Percentiles rank a stretch among this genome's conserved stretches.
phyloP scores from a whole-genome alignment of 371 early-diverging fungal species.

The Mucor irregularis region DNA sequence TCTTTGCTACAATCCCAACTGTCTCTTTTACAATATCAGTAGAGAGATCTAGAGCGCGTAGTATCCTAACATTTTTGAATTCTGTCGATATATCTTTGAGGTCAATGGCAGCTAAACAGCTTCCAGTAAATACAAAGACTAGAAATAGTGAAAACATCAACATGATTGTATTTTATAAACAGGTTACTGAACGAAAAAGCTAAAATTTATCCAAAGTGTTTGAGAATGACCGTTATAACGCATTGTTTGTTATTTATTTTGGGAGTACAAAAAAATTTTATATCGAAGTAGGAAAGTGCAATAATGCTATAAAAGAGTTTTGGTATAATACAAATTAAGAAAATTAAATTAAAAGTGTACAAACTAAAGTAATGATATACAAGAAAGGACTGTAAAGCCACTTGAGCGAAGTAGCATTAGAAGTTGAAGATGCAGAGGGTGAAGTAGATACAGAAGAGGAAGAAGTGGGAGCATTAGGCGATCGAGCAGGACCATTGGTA shows the following conservation, averaged over 20 bases:
- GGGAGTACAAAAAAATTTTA: no score
- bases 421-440: background rate
- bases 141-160: background rate
- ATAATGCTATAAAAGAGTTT: no score
- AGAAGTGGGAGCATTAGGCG: slow-evolving; percentile 15
- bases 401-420: background rate
- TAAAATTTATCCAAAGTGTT: no score
- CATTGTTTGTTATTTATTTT: no score
- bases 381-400: no score
- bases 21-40: slow-evolving; percentile 59
- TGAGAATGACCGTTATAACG: no score
- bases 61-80: slow-evolving; percentile 55
- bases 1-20: slow-evolving; percentile 55
- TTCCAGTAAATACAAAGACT: background rate
- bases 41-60: slow-evolving; percentile 65
- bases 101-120: background rate
- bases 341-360: no score
- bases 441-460: slow-evolving; percentile 1
- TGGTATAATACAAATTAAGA: no score
- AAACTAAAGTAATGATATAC: no score
- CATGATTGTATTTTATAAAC: background rate
- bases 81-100: slow-evolving; percentile 15
- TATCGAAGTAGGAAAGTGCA: no score
- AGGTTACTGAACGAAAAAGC: no score
- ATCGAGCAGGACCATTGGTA: slow-evolving; percentile 29